phyloP scores from a whole-genome alignment of 345 rosid species.

The Rhizophora apiculata region DNA sequence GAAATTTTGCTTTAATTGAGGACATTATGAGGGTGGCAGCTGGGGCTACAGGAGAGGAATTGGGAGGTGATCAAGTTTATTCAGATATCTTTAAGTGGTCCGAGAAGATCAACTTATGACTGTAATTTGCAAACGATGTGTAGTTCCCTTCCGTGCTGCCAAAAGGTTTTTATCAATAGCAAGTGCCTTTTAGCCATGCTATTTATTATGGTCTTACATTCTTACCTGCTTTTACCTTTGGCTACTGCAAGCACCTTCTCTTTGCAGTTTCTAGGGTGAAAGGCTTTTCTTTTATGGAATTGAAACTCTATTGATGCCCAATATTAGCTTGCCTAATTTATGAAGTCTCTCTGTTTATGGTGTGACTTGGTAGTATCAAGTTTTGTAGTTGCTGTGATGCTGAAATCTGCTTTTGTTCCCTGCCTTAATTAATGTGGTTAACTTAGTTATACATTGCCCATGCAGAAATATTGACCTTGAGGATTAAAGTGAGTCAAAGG shows the following conservation, averaged over 20 bases:
- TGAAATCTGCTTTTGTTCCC: not conserved
- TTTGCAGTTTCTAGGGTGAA: no score
- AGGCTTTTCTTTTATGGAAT: not conserved
- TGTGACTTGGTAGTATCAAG: not conserved
- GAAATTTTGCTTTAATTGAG: conserved; percentile 88
- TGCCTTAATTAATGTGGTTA: not conserved
- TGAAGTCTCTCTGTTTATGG: not conserved
- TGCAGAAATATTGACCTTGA: conserved; percentile 3
- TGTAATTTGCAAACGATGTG: conserved; percentile 28
- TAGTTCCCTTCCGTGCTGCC: not conserved
- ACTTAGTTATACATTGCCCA: not conserved
- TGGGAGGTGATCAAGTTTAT: conserved; percentile 82
- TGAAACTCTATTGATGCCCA: not conserved
- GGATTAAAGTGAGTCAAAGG: not conserved
- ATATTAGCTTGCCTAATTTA: no score
- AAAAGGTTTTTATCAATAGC: not conserved
- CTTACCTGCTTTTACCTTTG: not conserved
- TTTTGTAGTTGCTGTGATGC: not conserved
- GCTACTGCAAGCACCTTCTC: no score
- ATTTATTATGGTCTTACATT: not conserved
- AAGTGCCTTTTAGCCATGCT: not conserved
- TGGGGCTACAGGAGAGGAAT: conserved; percentile 72
- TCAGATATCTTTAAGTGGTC: conserved; percentile 88
- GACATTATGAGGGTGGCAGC: conserved; percentile 82
- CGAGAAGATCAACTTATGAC: conserved; percentile 57